A percentile compares a stretch with the other conserved stretches of the same genome.
These are phyloP conservation scores for Cryptococcus sp. DNA, from an alignment of 1,284 basidiomycete genomes.

Conservation along the genomic window DNA sequence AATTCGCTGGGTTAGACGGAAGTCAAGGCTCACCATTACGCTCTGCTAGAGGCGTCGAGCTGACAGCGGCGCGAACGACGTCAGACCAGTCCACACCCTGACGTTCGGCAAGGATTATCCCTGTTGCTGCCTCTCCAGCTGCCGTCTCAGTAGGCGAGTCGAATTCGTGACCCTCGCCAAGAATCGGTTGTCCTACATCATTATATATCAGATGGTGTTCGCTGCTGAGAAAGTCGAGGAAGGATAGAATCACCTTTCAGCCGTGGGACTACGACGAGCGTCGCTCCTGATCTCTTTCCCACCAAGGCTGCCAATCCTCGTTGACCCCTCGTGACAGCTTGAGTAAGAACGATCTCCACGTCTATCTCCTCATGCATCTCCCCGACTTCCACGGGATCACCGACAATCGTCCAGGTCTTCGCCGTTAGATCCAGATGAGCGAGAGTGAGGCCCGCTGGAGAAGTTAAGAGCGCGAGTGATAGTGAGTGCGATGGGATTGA, in stretches of 20 bases:
- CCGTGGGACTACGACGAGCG: conserved; percentile 14
- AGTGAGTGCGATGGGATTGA: conserved; percentile 29
- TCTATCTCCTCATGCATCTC: conserved; percentile 5
- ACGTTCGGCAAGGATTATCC: conserved; percentile 28
- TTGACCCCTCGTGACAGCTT: conserved; percentile 33
- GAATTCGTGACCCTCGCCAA: not conserved
- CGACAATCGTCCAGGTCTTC: conserved; percentile 1
- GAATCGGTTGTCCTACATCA: conserved; percentile 4
- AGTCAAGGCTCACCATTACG: conserved; percentile 14
- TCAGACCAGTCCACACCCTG: conserved; percentile 42
- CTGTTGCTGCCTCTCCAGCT: conserved; percentile 26
- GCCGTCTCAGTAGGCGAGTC: conserved; percentile 3
- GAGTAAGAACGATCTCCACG: conserved; percentile 15
- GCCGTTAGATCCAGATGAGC: conserved; percentile 27
- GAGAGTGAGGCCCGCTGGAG: conserved; percentile 17
- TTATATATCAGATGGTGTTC: no score
- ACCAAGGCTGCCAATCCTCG: conserved; percentile 34
- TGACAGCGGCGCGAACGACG: conserved; percentile 33
- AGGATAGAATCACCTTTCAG: conserved; percentile 11
- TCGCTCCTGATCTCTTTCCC: conserved; percentile 7
- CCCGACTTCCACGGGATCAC: conserved; percentile 7
- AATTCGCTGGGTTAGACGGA: not conserved
- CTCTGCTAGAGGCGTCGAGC: conserved; percentile 5
- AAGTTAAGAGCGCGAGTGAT: conserved; percentile 29
- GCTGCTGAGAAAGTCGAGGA: not conserved